Base-by-base conservation (phyloP, 2,329 filamentous ascomycete species). In the Podosphaera xanthii region DNA sequence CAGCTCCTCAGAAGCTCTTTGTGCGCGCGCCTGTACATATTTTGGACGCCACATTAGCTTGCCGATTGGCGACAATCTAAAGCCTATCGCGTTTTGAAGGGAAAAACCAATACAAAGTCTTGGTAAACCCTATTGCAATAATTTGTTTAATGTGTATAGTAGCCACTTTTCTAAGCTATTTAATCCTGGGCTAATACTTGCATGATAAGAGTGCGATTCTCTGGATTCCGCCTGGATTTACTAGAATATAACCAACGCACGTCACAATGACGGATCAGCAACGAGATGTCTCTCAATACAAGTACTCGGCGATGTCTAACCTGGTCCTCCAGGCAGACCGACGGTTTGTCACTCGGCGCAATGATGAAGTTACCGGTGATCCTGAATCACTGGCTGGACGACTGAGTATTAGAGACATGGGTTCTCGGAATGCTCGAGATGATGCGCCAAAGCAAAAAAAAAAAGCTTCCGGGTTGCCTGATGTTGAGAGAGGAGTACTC, bases 251-350 rank as follows among this genome's bases (percentile, higher is more conserved):
- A 12, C 30, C 22, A 55, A 14, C 38, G 46, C 30, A n/a, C 33
- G 10, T 1, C 64, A 70, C 63, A 59, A 90, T 91, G 87, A 78
- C 85, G 72, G 86, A 83, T 71, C 77, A 81, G 72, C 77, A 83
- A 69, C 81, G 80, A 73, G 82, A 92, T 84, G 86, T 94, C 69
- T 90, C 88, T 73, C 90, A 95, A 74, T 96, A 94, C 80, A 96
- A 96, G 74, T 95, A 96, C 81, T 89, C 89, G 82, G 89, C 87
- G 72, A 97, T 98, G 92, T 98, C 92, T 76, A 98, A 98, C 82
- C 85, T 98, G 88, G 92, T 98, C 71, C 87, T 98, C 81, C 92
- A 98, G 86, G 90, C 89, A 76, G 92, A 98, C 77, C 85, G 90
- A 75, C 85, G 92, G 67, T 97, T 98, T 71, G 85, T 94, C 67